Percentiles rank a stretch among this genome's conserved stretches.
phyloP scores from a whole-genome alignment of 305 asterid species.

The Fraxinus latifolia region DNA sequence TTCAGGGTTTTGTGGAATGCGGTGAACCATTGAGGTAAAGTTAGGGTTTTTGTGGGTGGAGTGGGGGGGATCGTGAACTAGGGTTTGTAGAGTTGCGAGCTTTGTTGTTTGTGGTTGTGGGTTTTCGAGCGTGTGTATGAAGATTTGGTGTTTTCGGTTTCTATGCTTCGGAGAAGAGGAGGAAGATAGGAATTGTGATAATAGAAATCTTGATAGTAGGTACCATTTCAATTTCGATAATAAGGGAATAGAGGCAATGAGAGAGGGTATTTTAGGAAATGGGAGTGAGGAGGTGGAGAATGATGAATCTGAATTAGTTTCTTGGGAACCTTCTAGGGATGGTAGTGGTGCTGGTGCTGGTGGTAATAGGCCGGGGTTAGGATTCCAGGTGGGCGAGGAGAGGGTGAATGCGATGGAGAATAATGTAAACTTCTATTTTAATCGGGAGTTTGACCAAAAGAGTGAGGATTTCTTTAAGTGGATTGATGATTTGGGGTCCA shows the following conservation, averaged over 20 bases:
- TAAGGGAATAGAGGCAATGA: constrained; percentile 31
- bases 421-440: constrained; percentile 21
- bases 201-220: constrained; percentile 6
- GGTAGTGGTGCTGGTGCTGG: constrained; percentile 2
- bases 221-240: constrained; percentile 4
- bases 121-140: constrained; percentile 35
- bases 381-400: constrained; percentile 23
- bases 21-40: constrained; percentile 12
- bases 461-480: constrained; percentile 30
- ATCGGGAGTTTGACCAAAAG: constrained; percentile 21
- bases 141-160: constrained; percentile 59
- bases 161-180: constrained; percentile 53
- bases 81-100: constrained; percentile 39
- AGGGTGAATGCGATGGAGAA: constrained; percentile 25
- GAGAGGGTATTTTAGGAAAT: constrained; percentile 45
- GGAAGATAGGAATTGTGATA: constrained; percentile 22
- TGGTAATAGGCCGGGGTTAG: constrained; percentile 18
- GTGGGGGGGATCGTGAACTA: constrained; percentile 42
- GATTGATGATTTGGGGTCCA: constrained; percentile 31
- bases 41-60: constrained; percentile 25
- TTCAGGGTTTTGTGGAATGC: constrained; percentile 25
- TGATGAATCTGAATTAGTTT: constrained; percentile 47
- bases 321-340: constrained; percentile 28
- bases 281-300: constrained; percentile 47
- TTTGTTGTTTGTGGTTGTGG: not conserved